These are phyloP conservation scores for Tolypocladium tundrense DNA, from an alignment of 2,329 filamentous ascomycete genomes.

Conservation along the genomic window DNA sequence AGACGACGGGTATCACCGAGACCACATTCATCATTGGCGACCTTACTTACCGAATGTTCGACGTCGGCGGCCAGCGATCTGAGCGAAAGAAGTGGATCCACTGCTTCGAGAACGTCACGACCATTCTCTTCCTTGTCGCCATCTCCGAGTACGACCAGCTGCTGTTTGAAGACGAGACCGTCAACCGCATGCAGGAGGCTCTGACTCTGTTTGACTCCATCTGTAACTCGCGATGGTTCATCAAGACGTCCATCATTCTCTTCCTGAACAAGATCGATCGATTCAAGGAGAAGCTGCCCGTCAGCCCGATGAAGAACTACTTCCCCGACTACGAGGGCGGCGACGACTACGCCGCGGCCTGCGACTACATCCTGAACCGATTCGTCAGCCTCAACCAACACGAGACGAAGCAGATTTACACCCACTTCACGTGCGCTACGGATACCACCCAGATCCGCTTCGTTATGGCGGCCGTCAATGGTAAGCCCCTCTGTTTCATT, in stretches of 20 bases:
- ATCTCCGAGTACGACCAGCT: constrained; percentile 97
- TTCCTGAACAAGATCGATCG: constrained; percentile 88
- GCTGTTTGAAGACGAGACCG: constrained; percentile 90
- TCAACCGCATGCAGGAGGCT: constrained; percentile 89
- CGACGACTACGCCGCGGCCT: constrained; percentile 88
- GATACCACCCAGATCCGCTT: constrained; percentile 98
- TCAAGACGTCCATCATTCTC: constrained; percentile 78
- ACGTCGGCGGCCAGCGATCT: constrained; percentile 89
- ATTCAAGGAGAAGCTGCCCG: constrained; percentile 75
- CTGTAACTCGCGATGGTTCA: constrained; percentile 84
- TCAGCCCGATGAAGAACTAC: constrained; percentile 80
- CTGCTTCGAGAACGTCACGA: constrained; percentile 96
- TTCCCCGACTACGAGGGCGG: constrained; percentile 91
- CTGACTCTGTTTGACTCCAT: constrained; percentile 80
- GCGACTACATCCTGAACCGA: constrained; percentile 97
- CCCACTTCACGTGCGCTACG: constrained; percentile 97
- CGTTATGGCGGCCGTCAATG: constrained; percentile 99
- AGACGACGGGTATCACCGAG: constrained; percentile 95
- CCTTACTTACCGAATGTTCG: constrained; percentile 94
- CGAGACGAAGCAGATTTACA: constrained; percentile 99
- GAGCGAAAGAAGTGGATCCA: constrained; percentile 99
- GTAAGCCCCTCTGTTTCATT: constrained; percentile 38
- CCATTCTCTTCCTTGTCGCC: constrained; percentile 91
- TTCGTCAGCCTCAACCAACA: constrained; percentile 98
- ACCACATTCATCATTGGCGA: constrained; percentile 94